Evolutionary conservation across 1,284 basidiomycete genomes (phyloP), one percentile per base, ranked within the genome.

Genomic region (Cutaneotrichosporon mucoides): DNA sequence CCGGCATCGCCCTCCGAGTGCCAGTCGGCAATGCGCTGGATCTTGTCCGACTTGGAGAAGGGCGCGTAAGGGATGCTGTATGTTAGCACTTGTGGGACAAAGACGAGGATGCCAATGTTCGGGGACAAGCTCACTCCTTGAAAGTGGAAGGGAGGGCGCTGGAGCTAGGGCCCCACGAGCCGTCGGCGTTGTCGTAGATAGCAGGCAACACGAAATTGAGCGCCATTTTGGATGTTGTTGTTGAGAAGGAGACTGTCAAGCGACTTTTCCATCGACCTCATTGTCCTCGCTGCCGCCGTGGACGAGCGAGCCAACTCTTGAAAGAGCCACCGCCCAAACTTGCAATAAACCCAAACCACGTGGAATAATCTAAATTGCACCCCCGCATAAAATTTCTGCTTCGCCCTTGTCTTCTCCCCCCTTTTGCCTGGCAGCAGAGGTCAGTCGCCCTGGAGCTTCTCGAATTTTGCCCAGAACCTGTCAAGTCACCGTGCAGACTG

Each of bases 1-100:
- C 73, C 88, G 55, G 84, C 78, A 44, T 82, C 72, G 67, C 86
- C 86, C 42, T 87, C 85, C 60, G 79, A 82, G 77, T 92, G 95
- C 94, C 95, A 99, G 82, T 99, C 95, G 60, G 95, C 95, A 74
- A 99, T 92, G 62, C 94, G 89, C 58, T 92, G 92, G 62, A 99
- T 87, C 79, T 97, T 98, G 83, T 99, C 95, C 57, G 90, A 88
- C 85, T 98, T 98, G 79, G 92, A 92, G 82, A 92, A 98, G 5
- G 93, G 94, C 2, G 94, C 92, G 75, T 97, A 98, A 42, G 93
- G 93, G 65, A 97, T 94, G 72, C 80, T 81, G 61, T 1, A 47
- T 24, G 33, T 51, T 5, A 40, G 53, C 37, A 24, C 24, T 24
- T 24, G 24, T 24, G 24, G 24, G 24, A 24, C 24, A 24, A 24